Evolutionary conservation across 2,329 filamentous ascomycete species (phyloP).

Genomic region (Cephalotrichum gorgonifer): DNA sequence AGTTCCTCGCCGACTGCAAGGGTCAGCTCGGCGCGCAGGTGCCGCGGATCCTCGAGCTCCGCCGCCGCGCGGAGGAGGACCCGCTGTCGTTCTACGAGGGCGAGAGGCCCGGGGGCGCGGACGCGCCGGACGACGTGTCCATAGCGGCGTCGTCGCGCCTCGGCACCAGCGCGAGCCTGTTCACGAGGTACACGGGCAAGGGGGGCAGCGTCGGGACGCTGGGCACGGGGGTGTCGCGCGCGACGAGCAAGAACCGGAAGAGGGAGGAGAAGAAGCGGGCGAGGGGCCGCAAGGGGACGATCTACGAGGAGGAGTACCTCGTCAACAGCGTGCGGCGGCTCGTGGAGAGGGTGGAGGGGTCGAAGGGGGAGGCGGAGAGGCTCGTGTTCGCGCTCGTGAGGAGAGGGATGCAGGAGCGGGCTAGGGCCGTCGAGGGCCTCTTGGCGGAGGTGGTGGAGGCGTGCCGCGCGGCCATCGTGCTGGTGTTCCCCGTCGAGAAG

Average conservation of each 20-base stretch:
- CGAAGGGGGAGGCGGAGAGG: conserved; percentile 60
- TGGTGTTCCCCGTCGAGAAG: conserved; percentile 48
- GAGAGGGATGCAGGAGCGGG: conserved; percentile 79
- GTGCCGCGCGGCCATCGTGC: conserved; percentile 54
- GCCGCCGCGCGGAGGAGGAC: conserved; percentile 70
- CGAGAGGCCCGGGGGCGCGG: conserved; percentile 50
- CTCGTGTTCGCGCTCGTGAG: conserved; percentile 70
- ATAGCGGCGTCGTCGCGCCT: conserved; percentile 73
- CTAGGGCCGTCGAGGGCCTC: conserved; percentile 62
- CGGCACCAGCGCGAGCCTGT: conserved; percentile 76
- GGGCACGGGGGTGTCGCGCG: conserved; percentile 63
- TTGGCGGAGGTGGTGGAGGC: conserved; percentile 64
- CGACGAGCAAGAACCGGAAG: conserved; percentile 77
- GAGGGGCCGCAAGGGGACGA: conserved; percentile 86
- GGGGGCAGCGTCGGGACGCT: conserved; percentile 52
- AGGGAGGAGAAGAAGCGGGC: conserved; percentile 94
- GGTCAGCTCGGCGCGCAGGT: conserved; percentile 75
- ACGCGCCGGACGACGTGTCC: conserved; percentile 86
- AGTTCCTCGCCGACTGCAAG: conserved; percentile 89
- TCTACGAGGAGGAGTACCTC: conserved; percentile 97
- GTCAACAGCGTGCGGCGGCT: conserved; percentile 78
- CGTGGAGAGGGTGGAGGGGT: conserved; percentile 68
- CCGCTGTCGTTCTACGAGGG: conserved; percentile 85
- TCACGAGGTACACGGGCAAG: conserved; percentile 82
- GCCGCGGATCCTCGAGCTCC: conserved; percentile 73